Evolutionary conservation across 768 basidiomycete species (phyloP).

Genomic region (Leccinum variicolor): DNA sequence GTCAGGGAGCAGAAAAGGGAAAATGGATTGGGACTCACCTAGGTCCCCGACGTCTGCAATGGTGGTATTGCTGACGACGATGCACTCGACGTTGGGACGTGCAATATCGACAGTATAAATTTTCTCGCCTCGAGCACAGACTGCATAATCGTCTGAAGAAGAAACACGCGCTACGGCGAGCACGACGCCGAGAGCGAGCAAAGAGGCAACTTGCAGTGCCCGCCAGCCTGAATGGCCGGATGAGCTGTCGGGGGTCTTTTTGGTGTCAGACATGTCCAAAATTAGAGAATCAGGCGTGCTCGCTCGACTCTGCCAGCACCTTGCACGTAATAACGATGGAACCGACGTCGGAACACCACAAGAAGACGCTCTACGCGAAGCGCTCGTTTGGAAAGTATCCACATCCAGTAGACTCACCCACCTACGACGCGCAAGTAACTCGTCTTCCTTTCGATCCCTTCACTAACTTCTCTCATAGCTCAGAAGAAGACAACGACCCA

Average conservation of each 20-base stretch:
- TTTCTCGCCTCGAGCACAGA: constrained; percentile 50
- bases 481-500: constrained; percentile 87
- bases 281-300: background rate
- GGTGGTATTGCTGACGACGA: constrained; percentile 47
- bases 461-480: constrained; percentile 38
- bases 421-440: constrained; percentile 64
- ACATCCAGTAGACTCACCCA: constrained; percentile 61
- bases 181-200: constrained; percentile 8
- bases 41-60: constrained; percentile 49
- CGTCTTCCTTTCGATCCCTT: background rate
- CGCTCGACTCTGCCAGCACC: background rate
- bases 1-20: background rate
- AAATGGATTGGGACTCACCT: constrained; percentile 34
- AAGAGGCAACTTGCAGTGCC: background rate
- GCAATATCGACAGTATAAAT: constrained; percentile 70
- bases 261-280: background rate
- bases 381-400: constrained; percentile 71
- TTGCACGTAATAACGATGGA: constrained; percentile 17
- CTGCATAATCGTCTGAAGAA: constrained; percentile 38
- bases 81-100: constrained; percentile 54
- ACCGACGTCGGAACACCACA: constrained; percentile 27
- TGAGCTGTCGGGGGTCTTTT: background rate
- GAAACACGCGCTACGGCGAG: background rate
- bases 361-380: constrained; percentile 40
- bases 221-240: background rate